phyloP scores from a whole-genome alignment of 306 rosid species.

The Castanospermum australe region DNA sequence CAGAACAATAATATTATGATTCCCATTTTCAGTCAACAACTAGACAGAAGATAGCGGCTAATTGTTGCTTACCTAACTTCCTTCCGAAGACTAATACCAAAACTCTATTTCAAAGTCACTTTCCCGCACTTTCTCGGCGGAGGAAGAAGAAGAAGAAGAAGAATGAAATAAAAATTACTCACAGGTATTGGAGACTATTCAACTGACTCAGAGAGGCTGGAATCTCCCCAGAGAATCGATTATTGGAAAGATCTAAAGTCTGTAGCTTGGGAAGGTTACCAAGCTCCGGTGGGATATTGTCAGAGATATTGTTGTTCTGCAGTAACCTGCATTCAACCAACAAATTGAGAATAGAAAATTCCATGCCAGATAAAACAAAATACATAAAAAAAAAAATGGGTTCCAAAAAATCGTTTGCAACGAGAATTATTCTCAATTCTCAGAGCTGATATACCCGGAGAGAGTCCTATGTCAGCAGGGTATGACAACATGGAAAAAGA shows the following conservation, averaged over 20 bases:
- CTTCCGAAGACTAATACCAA: neutral
- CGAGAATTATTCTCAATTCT: neutral
- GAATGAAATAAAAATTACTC: constrained; percentile 32
- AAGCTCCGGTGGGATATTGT: constrained; percentile 70
- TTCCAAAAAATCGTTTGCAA: neutral
- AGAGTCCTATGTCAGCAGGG: constrained; percentile 3
- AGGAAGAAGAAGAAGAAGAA: constrained; percentile 16
- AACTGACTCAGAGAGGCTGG: constrained; percentile 67
- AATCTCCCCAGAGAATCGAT: constrained; percentile 61
- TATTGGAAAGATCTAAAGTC: constrained; percentile 89
- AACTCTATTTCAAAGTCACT: constrained; percentile 1
- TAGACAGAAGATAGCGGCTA: neutral
- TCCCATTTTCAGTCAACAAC: neutral
- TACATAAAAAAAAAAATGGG: neutral
- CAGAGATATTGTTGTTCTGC: constrained; percentile 93
- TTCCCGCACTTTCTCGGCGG: constrained; percentile 33
- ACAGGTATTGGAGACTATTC: constrained; percentile 74
- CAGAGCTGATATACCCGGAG: constrained; percentile 15
- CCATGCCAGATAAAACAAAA: neutral
- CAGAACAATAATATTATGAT: neutral
- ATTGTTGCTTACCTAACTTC: neutral
- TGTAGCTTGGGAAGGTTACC: constrained; percentile 73
- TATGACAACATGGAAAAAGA: neutral
- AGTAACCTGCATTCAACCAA: constrained; percentile 51
- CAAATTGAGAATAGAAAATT: neutral